Evolutionary conservation across 192 early-diverging fungal genomes (phyloP), one percentile per base, ranked within the genome.

Genomic region (Entomortierella chlamydospora): DNA sequence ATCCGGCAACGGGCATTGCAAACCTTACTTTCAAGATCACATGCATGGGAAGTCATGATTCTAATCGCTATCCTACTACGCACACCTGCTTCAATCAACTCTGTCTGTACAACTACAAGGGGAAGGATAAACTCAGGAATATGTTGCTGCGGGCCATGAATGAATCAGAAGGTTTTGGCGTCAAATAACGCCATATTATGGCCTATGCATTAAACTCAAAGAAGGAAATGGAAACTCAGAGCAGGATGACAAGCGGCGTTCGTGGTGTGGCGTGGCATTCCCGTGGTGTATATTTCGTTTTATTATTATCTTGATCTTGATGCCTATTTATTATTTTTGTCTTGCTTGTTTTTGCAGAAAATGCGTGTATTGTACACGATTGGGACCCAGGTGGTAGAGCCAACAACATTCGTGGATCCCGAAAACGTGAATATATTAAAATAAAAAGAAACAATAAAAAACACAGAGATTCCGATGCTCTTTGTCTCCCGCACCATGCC

Each of bases 51-150:
- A 82, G 81, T 34, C 89, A 90, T 31, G 72, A 73, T 45, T 72
- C 79, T 62, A 81, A 72, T 58, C 87, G 95, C 22, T 83, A 96
- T 41, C 97, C 97, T 1, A 89, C 92, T 39, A 95, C 97, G 8
- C 97, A 96, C 72, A 98, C 97, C 0, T 98, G 97, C 78, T 97
- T 95, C 68, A 97, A 98, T 73, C 95, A 96, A 70, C 80, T 98
- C 23, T 87, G 94, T 15, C 81, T 98, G 7, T 95, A 91, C 80
- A 85, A 88, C 64, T 97, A 98, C 70, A 64, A 86, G 7, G 81
- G 83, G 15, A 85, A 87, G 57, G 84, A 89, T 25, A 93, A 93
- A 68, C 72, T 98, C 6, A 72, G 85, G 54, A 80, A 87, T 26
- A 90, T 93, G 81, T 68, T 98, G 20, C 33, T 82, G 31, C 83